A percentile compares a stretch with the other conserved stretches of the same genome.
Evolutionary conservation across 2,329 filamentous ascomycete species (phyloP).

Genomic region (Calonectria hongkongensis): DNA sequence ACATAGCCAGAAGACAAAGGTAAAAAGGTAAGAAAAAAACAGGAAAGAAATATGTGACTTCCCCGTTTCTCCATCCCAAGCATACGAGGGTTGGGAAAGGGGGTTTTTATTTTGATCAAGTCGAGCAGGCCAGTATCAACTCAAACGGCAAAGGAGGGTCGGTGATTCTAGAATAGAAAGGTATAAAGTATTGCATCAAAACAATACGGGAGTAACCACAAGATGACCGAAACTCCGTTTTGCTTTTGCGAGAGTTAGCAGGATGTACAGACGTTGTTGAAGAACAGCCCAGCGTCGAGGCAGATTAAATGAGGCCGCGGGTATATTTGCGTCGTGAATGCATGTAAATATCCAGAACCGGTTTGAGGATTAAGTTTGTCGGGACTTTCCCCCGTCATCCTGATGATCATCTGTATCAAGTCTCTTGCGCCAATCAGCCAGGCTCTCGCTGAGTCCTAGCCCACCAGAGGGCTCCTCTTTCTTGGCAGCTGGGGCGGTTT

Average conservation of each 20-base stretch:
- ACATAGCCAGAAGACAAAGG: conserved; percentile 45
- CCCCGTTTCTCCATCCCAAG: conserved; percentile 40
- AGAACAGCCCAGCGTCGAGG: conserved; percentile 43
- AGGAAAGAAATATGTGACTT: conserved; percentile 40
- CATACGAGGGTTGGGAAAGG: conserved; percentile 25
- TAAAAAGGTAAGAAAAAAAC: conserved; percentile 40
- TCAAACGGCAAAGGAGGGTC: conserved; percentile 38
- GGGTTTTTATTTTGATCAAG: conserved; percentile 24
- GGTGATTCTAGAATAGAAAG: conserved; percentile 39
- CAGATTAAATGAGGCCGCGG: conserved; percentile 53
- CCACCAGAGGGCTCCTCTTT: conserved; percentile 66
- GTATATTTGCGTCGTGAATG: conserved; percentile 60
- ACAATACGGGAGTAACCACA: conserved; percentile 42
- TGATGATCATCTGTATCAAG: conserved; percentile 75
- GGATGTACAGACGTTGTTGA: conserved; percentile 51
- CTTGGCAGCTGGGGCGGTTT: conserved; percentile 66
- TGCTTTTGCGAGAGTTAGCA: conserved; percentile 50
- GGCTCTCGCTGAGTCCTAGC: conserved; percentile 79
- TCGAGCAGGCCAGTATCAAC: conserved; percentile 41
- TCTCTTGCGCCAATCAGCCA: conserved; percentile 87
- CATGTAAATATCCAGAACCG: conserved; percentile 53
- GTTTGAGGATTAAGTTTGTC: conserved; percentile 49
- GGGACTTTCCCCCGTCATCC: conserved; percentile 55
- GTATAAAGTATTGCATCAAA: conserved; percentile 47
- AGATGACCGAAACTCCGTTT: conserved; percentile 54